Base-by-base conservation (phyloP, 2,329 filamentous ascomycete species). In the Cylindrodendrum hubeiense region DNA sequence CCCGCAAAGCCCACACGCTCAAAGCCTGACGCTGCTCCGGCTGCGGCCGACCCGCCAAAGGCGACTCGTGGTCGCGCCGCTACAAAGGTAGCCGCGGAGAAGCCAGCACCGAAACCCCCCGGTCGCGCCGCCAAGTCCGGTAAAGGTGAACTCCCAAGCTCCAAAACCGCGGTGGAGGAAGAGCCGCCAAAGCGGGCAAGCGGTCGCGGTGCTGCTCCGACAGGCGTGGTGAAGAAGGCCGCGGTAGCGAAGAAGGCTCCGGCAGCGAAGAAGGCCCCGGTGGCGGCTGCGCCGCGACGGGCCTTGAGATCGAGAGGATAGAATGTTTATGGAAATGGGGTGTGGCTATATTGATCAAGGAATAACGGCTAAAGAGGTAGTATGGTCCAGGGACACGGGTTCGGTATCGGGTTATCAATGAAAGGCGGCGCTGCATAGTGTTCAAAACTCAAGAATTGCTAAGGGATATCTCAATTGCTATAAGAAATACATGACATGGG, bases 91-190 rank as follows among this genome's bases (percentile, higher is more conserved):
- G 49, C 24, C 3, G 39, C 5, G 3, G 67, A 71, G 19, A 50
- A 64, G 50, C 21, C 44, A 10, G 60, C 52, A 2, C 41, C 59
- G 21, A 68, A 68, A 24, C 49, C 64, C 6, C 67, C 68, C 19
- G 70, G 70, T 13, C 66, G 68, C 10, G 52, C 50, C 15, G 51
- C 66, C 19, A 67, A 70, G 52, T 67, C 72, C 7, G 72, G 72
- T 21, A 74, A 74, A 37, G 72, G 72, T 12, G 72, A 74, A 41
- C 58, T 74, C 13, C 44, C 68, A 37, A 65, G 63, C 41, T 24
- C 68, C 10, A 74, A 73, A 34, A 43, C 41, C 0, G 52, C 30
- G 0, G 52, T 55, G n/a, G 58, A 60, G 5, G 50, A 56, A 7
- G 51, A 55, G 3, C 26, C 52, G 4, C 22, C 65, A 26, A 74